Evolutionary conservation across 495 filamentous ascomycete species (phyloP), one percentile per base, ranked within the genome.

Genomic region (Paragyromitra xinjiangensis): DNA sequence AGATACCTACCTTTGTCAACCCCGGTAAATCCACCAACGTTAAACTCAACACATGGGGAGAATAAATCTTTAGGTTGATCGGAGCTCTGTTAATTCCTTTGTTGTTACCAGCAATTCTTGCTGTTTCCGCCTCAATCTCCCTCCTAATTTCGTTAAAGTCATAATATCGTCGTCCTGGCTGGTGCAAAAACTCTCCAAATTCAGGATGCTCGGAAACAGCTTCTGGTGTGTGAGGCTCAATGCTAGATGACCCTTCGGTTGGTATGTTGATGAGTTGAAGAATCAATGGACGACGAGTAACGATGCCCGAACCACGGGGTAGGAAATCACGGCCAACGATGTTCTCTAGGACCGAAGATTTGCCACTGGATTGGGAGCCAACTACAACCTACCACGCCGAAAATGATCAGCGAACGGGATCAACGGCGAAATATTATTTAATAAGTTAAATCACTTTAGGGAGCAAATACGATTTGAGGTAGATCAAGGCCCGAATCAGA

Each of bases 61-160:
- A 98, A 84, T 97, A 99, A 67, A 99, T 97, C 83, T 99, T 99
- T 61, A 99, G 87, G 83, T 99, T 98, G 83, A 99, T 99, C 58
- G 95, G 94, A 83, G 97, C 91, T 69, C 95, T 87, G 82, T 97
- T 99, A 84, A 99, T 99, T 73, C 95, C 95, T 85, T 99, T 99
- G 85, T 99, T 99, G 85, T 87, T 96, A 70, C 95, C 95, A 51
- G 95, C 95, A 82, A 99, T 96, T 75, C 95, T 89, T 12, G 94
- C 90, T 1, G 95, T 99, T 85, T 99, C 95, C 55, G 92, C 94
- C 84, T 99, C 95, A 71, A 99, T 99, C 82, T 99, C 95, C 78
- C 94, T 90, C 85, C 97, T 97, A 77, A 98, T 95, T 78, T 93
- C 90, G 72, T 84, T 86, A 83, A 99, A 99, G 83, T 98, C 94